Conservation (phyloP, 2,329 filamentous ascomycete genomes). For the Sporothrix sp. region DNA sequence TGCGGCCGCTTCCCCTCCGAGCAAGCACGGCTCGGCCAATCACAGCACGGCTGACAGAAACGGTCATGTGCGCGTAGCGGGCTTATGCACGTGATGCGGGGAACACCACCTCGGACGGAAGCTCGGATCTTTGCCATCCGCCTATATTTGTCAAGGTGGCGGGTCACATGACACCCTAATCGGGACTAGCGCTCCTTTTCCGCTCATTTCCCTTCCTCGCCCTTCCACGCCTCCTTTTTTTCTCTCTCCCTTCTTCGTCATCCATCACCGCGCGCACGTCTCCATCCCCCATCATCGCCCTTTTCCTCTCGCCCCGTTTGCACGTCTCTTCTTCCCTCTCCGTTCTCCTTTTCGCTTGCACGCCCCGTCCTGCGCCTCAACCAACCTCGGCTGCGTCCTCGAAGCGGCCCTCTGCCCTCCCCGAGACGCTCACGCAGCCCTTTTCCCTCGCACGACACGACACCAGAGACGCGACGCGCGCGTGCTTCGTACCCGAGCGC, state of each 20-base stretch:
- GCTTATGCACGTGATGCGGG: conserved; percentile 9
- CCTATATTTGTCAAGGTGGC: too few relatives aligned
- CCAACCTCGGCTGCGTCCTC: neutral
- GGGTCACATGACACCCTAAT: neutral
- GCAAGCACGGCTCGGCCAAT: neutral
- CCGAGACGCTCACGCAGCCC: neutral
- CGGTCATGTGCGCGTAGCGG: too few relatives aligned
- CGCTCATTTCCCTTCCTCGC: conserved; percentile 6
- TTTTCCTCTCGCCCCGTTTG: neutral
- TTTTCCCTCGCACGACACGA: neutral
- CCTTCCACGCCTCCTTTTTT: neutral
- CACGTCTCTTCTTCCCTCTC: neutral
- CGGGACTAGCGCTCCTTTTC: neutral
- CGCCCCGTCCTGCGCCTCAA: neutral
- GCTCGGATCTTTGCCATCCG: too few relatives aligned
- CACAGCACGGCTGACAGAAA: neutral
- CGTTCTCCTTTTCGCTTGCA: neutral
- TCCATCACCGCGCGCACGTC: neutral
- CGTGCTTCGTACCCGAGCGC: neutral
- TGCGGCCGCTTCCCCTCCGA: neutral
- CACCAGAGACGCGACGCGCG: neutral
- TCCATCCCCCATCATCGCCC: neutral
- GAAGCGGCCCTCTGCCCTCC: neutral
- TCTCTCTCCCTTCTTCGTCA: neutral
- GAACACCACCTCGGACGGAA: too few relatives aligned